Percentiles rank a stretch among this genome's conserved stretches.
Evolutionary conservation across 1,139 yeast genomes (phyloP).

Genomic region (Debaryomycetaceae sp.): DNA sequence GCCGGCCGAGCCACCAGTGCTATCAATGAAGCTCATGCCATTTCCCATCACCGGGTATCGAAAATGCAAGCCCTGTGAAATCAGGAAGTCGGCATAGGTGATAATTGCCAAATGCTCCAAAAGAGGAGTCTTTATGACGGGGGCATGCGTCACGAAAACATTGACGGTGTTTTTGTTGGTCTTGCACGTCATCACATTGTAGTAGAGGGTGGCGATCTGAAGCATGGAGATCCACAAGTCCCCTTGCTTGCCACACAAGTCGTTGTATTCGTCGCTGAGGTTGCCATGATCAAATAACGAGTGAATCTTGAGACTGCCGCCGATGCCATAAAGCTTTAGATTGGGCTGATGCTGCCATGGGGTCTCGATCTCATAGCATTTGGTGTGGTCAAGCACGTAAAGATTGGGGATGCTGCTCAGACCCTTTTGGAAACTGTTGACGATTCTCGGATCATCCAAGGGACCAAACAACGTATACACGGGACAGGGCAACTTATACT

Average conservation of each 20-base stretch:
- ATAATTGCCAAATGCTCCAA: constrained; percentile 65
- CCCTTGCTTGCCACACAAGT: constrained; percentile 57
- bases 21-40: constrained; percentile 60
- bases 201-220: constrained; percentile 59
- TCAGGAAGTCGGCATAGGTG: constrained; percentile 67
- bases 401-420: constrained; percentile 52
- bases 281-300: constrained; percentile 67
- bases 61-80: constrained; percentile 70
- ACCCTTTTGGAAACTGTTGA: constrained; percentile 57
- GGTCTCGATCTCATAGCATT: constrained; percentile 34
- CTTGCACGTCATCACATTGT: constrained; percentile 10
- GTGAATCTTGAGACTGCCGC: constrained; percentile 67
- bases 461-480: constrained; percentile 77
- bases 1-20: constrained; percentile 28
- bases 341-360: constrained; percentile 35
- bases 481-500: constrained; percentile 48
- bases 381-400: constrained; percentile 56
- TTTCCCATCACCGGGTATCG: constrained; percentile 69
- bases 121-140: constrained; percentile 61
- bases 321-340: constrained; percentile 62
- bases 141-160: constrained; percentile 63
- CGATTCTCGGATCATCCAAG: constrained; percentile 65
- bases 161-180: constrained; percentile 38
- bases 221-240: constrained; percentile 71
- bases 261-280: constrained; percentile 16